These are phyloP conservation scores for Crotalaria pallida DNA, from an alignment of 306 rosid genomes.

Conservation along the genomic window DNA sequence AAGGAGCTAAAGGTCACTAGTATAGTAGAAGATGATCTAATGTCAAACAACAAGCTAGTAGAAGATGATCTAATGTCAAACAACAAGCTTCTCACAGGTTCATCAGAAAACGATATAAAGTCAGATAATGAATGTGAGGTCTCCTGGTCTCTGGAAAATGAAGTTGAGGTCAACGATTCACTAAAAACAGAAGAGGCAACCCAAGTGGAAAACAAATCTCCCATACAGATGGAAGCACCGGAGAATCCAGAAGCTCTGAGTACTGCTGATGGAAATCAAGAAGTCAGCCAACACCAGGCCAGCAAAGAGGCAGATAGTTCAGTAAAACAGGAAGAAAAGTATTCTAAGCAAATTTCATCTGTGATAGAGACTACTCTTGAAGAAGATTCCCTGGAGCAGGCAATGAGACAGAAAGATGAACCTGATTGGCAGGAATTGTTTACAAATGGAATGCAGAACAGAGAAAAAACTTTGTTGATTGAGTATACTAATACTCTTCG, in stretches of 20 bases:
- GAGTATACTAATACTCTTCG: slow-evolving; percentile 63
- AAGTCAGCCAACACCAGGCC: not conserved
- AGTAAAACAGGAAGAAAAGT: slow-evolving; percentile 12
- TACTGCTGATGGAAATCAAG: slow-evolving; percentile 12
- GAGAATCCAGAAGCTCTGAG: slow-evolving; percentile 9
- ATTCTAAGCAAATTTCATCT: slow-evolving; percentile 4
- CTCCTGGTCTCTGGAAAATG: not conserved
- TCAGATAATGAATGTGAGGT: not conserved
- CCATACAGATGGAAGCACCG: slow-evolving; percentile 7
- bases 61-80: not conserved
- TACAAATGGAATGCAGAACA: slow-evolving; percentile 47
- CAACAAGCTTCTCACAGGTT: not conserved
- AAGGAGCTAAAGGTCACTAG: not conserved
- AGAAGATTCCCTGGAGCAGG: slow-evolving; percentile 18
- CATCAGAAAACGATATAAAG: not conserved
- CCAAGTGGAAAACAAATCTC: not conserved
- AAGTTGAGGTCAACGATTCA: not conserved
- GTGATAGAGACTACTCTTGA: slow-evolving; percentile 9
- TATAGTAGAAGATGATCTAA: not conserved
- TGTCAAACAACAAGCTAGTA: not conserved
- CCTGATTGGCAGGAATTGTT: slow-evolving; percentile 62
- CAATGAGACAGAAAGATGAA: slow-evolving; percentile 29
- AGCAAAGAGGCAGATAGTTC: not conserved
- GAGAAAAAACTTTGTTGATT: slow-evolving; percentile 44
- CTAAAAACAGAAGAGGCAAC: not conserved